phyloP scores from a whole-genome alignment of 345 rosid species.

The Pistacia integerrima region DNA sequence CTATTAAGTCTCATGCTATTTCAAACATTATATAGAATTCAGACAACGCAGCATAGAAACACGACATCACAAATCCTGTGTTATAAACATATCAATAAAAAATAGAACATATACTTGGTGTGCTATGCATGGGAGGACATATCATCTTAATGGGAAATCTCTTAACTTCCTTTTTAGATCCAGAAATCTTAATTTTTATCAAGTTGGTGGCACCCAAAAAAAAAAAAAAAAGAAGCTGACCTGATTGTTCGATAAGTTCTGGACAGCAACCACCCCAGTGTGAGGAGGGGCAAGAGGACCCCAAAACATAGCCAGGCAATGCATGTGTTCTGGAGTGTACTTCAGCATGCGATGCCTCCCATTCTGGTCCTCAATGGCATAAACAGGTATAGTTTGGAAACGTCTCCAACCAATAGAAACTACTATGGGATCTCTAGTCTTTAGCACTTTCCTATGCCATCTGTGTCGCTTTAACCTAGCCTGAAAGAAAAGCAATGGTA shows the following conservation, averaged over 20 bases:
- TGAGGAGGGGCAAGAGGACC: constrained; percentile 97
- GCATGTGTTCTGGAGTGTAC: constrained; percentile 96
- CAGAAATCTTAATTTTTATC: not conserved
- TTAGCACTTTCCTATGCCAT: constrained; percentile 90
- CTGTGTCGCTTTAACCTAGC: constrained; percentile 83
- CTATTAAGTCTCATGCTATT: not conserved
- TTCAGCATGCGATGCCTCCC: constrained; percentile 95
- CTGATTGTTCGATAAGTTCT: constrained; percentile 77
- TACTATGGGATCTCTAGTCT: constrained; percentile 87
- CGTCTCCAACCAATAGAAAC: constrained; percentile 97
- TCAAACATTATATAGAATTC: not conserved
- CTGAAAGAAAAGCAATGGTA: constrained; percentile 36
- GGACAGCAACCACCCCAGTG: constrained; percentile 88
- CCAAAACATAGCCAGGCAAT: constrained; percentile 95
- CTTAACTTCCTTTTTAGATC: not conserved
- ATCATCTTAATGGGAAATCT: not conserved
- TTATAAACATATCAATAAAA: too few species aligned
- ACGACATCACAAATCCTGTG: too few species aligned
- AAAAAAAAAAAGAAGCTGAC: constrained; percentile 32
- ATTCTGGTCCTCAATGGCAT: constrained; percentile 79
- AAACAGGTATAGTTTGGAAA: constrained; percentile 82
- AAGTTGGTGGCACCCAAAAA: not conserved
- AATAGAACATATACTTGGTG: too few species aligned
- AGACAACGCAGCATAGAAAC: not conserved
- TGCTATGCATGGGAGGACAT: not conserved